Evolutionary conservation across 768 basidiomycete species (phyloP).

Genomic region (Mycena polygramma): DNA sequence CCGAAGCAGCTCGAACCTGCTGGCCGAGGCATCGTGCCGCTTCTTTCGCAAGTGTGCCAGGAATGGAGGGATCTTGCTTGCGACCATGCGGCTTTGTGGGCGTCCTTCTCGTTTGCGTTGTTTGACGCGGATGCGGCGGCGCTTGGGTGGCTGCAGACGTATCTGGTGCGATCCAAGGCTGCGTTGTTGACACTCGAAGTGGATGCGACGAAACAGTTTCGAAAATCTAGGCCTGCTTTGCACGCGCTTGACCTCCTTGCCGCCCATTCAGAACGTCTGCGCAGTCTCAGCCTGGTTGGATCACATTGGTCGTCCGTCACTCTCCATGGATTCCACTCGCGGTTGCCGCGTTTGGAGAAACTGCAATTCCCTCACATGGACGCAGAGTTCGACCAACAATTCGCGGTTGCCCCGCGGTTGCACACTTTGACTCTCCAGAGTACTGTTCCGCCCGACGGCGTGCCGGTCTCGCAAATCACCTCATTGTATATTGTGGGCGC

Average conservation of each 20-base stretch:
- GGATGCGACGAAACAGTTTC: neutral
- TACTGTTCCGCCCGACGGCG: neutral
- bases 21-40: neutral
- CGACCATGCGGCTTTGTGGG: neutral
- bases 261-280: neutral
- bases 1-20: neutral
- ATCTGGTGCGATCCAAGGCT: neutral
- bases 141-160: neutral
- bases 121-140: neutral
- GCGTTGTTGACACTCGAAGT: neutral
- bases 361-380: neutral
- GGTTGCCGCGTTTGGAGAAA: neutral
- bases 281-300: neutral
- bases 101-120: neutral
- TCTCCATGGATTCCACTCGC: neutral
- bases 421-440: neutral
- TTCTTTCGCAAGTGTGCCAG: neutral
- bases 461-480: neutral
- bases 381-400: neutral
- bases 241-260: neutral
- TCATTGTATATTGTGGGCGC: neutral
- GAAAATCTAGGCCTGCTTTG: neutral
- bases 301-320: neutral
- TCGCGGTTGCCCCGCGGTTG: neutral
- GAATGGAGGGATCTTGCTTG: neutral